These are phyloP conservation scores for Dipodascus geniculatus DNA, from an alignment of 805 yeast species.

Conservation along the genomic window DNA sequence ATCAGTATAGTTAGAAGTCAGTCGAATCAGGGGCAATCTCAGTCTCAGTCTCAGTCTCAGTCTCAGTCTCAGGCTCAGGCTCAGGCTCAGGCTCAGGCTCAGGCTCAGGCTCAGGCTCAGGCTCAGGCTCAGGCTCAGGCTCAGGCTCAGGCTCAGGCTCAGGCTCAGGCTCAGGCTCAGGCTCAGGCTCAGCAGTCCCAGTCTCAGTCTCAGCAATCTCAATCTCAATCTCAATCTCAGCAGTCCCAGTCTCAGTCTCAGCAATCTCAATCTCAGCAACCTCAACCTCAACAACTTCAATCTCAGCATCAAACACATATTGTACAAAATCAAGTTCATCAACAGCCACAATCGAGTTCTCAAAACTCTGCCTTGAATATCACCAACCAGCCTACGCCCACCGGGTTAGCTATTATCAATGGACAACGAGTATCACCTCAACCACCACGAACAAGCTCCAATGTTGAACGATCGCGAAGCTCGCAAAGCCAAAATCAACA, in stretches of 20 bases:
- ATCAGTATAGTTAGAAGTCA: neutral
- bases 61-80: neutral
- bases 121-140: neutral
- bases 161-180: neutral
- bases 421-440: neutral
- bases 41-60: neutral
- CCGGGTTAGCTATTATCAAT: neutral
- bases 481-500: neutral
- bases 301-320: neutral
- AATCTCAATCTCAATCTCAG: neutral
- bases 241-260: neutral
- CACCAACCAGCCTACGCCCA: neutral
- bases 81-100: neutral
- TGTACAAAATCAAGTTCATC: too few relatives aligned
- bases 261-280: neutral
- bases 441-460: too few relatives aligned
- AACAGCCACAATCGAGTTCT: neutral
- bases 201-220: neutral
- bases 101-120: neutral
- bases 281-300: neutral
- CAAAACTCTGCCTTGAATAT: neutral
- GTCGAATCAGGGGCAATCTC: too few relatives aligned
- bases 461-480: neutral
- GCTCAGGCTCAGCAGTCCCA: neutral
- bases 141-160: conserved; percentile 1